These are phyloP conservation scores for Cyberlindnera americana DNA, from an alignment of 805 yeast genomes.

Conservation along the genomic window DNA sequence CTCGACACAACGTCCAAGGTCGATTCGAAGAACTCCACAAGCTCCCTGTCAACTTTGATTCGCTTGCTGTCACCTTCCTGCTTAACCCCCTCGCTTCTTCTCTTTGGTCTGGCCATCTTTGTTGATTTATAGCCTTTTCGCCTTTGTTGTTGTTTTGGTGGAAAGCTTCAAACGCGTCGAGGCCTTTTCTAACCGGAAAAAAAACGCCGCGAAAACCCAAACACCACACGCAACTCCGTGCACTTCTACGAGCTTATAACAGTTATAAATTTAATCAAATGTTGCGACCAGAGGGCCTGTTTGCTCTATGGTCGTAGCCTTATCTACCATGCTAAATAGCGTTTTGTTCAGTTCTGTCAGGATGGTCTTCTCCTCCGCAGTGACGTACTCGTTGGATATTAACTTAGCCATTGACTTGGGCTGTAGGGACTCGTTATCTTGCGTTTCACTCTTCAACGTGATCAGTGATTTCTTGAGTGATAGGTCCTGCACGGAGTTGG, in stretches of 20 bases:
- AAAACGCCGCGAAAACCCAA: too few species aligned
- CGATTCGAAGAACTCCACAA: conserved; percentile 30
- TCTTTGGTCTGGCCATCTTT: conserved; percentile 17
- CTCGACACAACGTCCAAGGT: conserved; percentile 33
- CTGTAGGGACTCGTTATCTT: conserved; percentile 1
- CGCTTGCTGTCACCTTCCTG: conserved; percentile 11
- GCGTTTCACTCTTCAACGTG: conserved; percentile 9
- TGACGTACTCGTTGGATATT: conserved; percentile 11
- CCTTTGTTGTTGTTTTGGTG: neutral
- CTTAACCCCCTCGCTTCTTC: conserved; percentile 19
- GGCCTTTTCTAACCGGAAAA: neutral
- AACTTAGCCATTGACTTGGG: conserved; percentile 12
- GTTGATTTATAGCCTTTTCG: neutral
- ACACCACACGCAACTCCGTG: too few species aligned
- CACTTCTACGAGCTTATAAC: too few species aligned
- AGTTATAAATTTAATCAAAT: conserved; percentile 7
- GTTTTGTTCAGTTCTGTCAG: conserved; percentile 14
- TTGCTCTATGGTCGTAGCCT: conserved; percentile 13
- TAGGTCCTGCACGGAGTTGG: conserved; percentile 13
- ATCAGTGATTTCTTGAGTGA: conserved; percentile 16
- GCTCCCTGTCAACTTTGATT: conserved; percentile 20
- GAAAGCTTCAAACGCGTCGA: neutral
- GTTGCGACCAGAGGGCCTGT: conserved; percentile 23
- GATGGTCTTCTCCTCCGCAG: conserved; percentile 15
- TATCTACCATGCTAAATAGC: conserved; percentile 13